Evolutionary conservation across 768 basidiomycete species (phyloP).

Genomic region (Kwoniella heveanensis): DNA sequence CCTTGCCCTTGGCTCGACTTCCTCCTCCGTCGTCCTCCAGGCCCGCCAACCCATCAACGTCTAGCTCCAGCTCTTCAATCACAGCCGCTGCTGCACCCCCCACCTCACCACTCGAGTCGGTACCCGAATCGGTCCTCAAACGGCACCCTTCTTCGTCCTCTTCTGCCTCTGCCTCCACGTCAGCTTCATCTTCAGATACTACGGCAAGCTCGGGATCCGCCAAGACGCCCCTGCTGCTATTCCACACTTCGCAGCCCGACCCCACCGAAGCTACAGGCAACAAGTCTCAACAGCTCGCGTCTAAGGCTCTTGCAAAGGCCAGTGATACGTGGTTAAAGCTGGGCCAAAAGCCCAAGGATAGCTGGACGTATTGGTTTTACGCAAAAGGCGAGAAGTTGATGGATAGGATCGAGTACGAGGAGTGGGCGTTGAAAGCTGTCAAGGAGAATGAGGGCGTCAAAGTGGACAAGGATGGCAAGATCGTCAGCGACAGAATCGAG

Average conservation of each 20-base stretch:
- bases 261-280: conserved; percentile 6
- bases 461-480: conserved; percentile 33
- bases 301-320: conserved; percentile 39
- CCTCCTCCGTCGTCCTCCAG: conserved; percentile 20
- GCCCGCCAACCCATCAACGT: conserved; percentile 13
- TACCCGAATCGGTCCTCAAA: neutral
- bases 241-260: conserved; percentile 40
- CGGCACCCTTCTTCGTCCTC: neutral
- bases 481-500: conserved; percentile 38
- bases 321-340: conserved; percentile 48
- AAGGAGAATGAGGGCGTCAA: conserved; percentile 48
- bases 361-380: conserved; percentile 51
- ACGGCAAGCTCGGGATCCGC: neutral
- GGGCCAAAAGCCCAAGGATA: conserved; percentile 41
- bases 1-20: conserved; percentile 49
- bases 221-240: conserved; percentile 32
- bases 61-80: neutral
- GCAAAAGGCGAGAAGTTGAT: conserved; percentile 55
- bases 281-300: conserved; percentile 8
- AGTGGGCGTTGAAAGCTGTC: conserved; percentile 55
- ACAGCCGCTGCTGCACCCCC: conserved; percentile 8
- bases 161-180: conserved; percentile 3
- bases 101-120: conserved; percentile 5
- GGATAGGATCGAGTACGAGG: conserved; percentile 57
- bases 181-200: conserved; percentile 6